A percentile compares a stretch with the other conserved stretches of the same genome.
phyloP scores from a whole-genome alignment of 176 grass and related monocot species.

The Echinochloa phyllopogon region DNA sequence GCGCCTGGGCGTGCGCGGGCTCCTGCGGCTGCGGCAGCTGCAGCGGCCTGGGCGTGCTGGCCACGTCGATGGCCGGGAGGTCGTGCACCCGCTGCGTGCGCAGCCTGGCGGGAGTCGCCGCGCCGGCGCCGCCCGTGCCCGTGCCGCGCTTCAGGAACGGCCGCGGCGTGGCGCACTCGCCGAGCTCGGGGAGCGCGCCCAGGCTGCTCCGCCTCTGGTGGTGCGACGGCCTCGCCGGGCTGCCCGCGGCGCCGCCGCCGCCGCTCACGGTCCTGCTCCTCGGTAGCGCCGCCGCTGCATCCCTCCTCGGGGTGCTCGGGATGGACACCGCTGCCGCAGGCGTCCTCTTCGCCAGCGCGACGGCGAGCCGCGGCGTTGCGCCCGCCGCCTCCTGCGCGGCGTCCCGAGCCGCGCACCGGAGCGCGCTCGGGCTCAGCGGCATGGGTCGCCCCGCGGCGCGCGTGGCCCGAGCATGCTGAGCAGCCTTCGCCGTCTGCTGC shows the following conservation, averaged over 20 bases:
- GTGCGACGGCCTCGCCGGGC: conserved; percentile 5
- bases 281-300: conserved; percentile 5
- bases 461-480: not conserved
- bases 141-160: conserved; percentile 58
- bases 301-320: conserved; percentile 39
- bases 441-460: not conserved
- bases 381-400: conserved; percentile 4
- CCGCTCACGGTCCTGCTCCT: conserved; percentile 39
- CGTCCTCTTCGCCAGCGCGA: conserved; percentile 32
- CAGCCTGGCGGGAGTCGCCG: conserved; percentile 7
- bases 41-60: conserved; percentile 18
- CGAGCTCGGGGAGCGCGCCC: not conserved
- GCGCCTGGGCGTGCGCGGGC: not conserved
- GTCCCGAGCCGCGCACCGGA: not conserved
- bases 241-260: not conserved
- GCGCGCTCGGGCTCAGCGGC: conserved; percentile 12
- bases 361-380: not conserved
- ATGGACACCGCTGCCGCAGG: not conserved
- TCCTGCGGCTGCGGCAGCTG: not conserved
- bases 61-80: conserved; percentile 24
- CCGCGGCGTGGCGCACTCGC: conserved; percentile 36
- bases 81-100: conserved; percentile 43
- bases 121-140: conserved; percentile 44
- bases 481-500: not conserved
- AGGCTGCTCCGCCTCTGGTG: conserved; percentile 53